phyloP scores from a whole-genome alignment of 164 flowering plant species.

The Chimonanthus salicifolius region DNA sequence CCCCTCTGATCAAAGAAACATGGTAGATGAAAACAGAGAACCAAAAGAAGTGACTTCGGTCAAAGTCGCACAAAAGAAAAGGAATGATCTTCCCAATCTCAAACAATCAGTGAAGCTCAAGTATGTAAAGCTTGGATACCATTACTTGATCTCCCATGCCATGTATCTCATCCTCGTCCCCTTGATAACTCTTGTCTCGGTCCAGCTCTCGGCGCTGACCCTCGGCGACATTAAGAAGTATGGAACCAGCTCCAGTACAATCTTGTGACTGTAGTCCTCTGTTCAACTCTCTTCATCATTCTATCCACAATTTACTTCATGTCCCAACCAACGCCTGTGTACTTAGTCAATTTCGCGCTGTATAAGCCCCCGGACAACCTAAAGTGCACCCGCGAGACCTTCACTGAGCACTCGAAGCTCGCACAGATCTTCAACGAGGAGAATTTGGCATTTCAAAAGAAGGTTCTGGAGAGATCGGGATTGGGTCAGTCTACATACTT shows the following conservation, averaged over 20 bases:
- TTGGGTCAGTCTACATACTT: slow-evolving; percentile 65
- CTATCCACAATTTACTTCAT: slow-evolving; percentile 57
- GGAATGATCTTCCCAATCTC: slow-evolving; percentile 44
- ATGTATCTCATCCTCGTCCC: slow-evolving; percentile 51
- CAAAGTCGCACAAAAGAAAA: neutral
- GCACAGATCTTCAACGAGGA: slow-evolving; percentile 38
- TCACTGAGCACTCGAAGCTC: slow-evolving; percentile 47
- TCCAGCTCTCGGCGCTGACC: slow-evolving; percentile 52
- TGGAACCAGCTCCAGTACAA: slow-evolving; percentile 57
- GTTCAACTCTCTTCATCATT: slow-evolving; percentile 56
- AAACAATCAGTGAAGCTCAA: slow-evolving; percentile 47
- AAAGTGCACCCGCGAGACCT: slow-evolving; percentile 53
- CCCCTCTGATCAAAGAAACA: neutral
- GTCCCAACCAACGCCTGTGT: slow-evolving; percentile 65
- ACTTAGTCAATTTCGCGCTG: slow-evolving; percentile 64
- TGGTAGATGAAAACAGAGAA: slow-evolving; percentile 3
- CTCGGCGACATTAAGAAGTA: slow-evolving; percentile 38
- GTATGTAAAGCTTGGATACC: slow-evolving; percentile 68
- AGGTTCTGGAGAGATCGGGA: slow-evolving; percentile 63
- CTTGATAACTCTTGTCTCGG: slow-evolving; percentile 36
- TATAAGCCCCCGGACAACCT: slow-evolving; percentile 60
- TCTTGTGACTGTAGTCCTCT: slow-evolving; percentile 43
- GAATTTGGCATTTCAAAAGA: slow-evolving; percentile 58
- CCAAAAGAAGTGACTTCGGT: neutral
- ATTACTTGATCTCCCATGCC: slow-evolving; percentile 54